Percentiles rank a stretch among this genome's conserved stretches.
Conservation (phyloP, 306 rosid species). For the Hippophae gyantsensis region DNA sequence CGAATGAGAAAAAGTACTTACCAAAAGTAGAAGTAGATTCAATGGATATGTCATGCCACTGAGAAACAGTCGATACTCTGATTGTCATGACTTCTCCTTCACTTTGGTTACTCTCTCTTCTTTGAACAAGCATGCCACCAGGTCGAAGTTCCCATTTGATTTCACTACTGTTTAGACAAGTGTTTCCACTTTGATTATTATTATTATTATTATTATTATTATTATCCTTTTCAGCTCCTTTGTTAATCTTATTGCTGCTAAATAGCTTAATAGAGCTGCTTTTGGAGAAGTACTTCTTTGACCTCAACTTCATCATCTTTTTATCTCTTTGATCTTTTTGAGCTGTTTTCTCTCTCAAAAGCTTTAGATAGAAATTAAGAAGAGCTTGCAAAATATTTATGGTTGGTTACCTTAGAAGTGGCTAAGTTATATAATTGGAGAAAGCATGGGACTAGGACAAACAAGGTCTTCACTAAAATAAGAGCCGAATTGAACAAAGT, state of each 20-base stretch:
- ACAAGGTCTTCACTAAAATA: slow-evolving; percentile 19
- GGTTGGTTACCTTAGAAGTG: not conserved
- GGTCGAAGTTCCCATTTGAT: slow-evolving; percentile 95
- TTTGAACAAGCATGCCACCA: slow-evolving; percentile 97
- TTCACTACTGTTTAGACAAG: slow-evolving; percentile 24
- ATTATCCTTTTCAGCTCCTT: slow-evolving; percentile 15
- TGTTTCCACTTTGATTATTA: no score
- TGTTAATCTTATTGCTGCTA: slow-evolving; percentile 24
- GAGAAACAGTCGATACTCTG: slow-evolving; percentile 68
- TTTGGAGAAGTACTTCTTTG: slow-evolving; percentile 66
- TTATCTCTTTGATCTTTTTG: not conserved
- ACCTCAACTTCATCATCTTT: slow-evolving; percentile 69
- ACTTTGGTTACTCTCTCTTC: slow-evolving; percentile 43
- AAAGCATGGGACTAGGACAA: slow-evolving; percentile 1
- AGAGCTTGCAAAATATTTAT: slow-evolving; percentile 9
- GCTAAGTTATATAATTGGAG: no score
- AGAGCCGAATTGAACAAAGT: slow-evolving; percentile 21
- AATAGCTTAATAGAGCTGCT: slow-evolving; percentile 48
- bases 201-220: no score
- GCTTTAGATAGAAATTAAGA: not conserved
- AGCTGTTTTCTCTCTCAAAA: not conserved
- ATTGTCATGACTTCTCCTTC: slow-evolving; percentile 58
- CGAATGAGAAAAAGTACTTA: slow-evolving; percentile 10
- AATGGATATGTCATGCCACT: slow-evolving; percentile 67
- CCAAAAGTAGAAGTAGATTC: slow-evolving; percentile 83